A percentile compares a stretch with the other conserved stretches of the same genome.
These are phyloP conservation scores for Plicaturopsis crispa DNA, from an alignment of 768 basidiomycete species.

Conservation along the genomic window DNA sequence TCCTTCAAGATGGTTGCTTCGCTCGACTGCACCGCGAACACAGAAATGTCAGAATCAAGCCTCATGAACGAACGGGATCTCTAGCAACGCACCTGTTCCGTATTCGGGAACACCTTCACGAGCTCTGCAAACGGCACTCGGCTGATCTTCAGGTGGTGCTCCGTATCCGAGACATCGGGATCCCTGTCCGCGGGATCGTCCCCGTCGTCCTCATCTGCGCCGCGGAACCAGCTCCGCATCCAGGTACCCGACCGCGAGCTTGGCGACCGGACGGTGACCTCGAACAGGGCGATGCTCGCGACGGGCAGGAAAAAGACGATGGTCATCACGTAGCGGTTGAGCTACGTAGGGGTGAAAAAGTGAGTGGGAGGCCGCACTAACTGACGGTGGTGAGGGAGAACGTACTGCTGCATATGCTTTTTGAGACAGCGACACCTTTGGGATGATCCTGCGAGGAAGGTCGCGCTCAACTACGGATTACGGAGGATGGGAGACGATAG, in stretches of 20 bases:
- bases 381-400: constrained; percentile 7
- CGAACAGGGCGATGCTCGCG: constrained; percentile 64
- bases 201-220: constrained; percentile 49
- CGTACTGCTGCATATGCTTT: constrained; percentile 54
- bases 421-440: constrained; percentile 34
- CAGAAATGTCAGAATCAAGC: background rate
- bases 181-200: constrained; percentile 48
- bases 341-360: constrained; percentile 21
- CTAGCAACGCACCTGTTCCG: constrained; percentile 47
- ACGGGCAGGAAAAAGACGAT: constrained; percentile 80
- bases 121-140: constrained; percentile 65
- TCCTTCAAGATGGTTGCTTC: constrained; percentile 64
- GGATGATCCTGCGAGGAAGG: constrained; percentile 28
- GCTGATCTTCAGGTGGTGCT: constrained; percentile 55
- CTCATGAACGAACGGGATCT: constrained; percentile 3
- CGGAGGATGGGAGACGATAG: constrained; percentile 18
- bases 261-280: constrained; percentile 43
- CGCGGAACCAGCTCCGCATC: constrained; percentile 62
- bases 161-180: constrained; percentile 53
- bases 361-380: background rate
- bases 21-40: constrained; percentile 43
- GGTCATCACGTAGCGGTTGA: constrained; percentile 77
- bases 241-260: constrained; percentile 56
- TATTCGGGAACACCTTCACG: constrained; percentile 67
- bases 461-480: constrained; percentile 4